A percentile compares a stretch with the other conserved stretches of the same genome.
These are phyloP conservation scores for Leucogyrophana mollusca DNA, from an alignment of 768 basidiomycete species.

Conservation along the genomic window DNA sequence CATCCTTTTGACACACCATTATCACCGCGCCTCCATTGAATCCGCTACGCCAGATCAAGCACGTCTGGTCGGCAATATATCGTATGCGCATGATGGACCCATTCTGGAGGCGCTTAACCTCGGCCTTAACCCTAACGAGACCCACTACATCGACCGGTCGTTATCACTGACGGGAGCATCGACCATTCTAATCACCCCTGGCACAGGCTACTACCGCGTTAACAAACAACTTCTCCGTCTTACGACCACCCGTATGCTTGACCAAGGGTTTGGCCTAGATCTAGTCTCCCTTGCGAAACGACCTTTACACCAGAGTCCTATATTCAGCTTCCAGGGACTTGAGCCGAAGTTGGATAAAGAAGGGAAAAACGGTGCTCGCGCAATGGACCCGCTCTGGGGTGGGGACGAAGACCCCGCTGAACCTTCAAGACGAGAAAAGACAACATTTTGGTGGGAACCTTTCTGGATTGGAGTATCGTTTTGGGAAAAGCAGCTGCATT, in stretches of 20 bases:
- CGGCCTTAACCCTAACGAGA: constrained; percentile 88
- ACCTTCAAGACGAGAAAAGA: constrained; percentile 39
- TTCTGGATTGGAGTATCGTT: constrained; percentile 82
- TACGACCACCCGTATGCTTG: constrained; percentile 91
- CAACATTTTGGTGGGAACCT: constrained; percentile 86
- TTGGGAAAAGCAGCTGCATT: constrained; percentile 86
- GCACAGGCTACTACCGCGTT: constrained; percentile 91
- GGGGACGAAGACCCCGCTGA: constrained; percentile 49
- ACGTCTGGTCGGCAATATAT: constrained; percentile 75
- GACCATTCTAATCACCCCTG: constrained; percentile 87
- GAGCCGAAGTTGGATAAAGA: constrained; percentile 57
- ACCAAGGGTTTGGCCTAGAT: constrained; percentile 89
- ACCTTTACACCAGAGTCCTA: constrained; percentile 89
- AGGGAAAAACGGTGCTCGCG: constrained; percentile 43
- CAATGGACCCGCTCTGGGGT: constrained; percentile 75
- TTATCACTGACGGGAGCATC: constrained; percentile 84
- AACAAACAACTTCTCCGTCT: constrained; percentile 86
- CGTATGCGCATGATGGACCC: constrained; percentile 90
- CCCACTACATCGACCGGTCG: constrained; percentile 94
- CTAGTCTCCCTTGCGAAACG: constrained; percentile 87
- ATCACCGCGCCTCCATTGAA: constrained; percentile 66
- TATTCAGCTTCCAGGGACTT: constrained; percentile 82
- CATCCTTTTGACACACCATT: constrained; percentile 87
- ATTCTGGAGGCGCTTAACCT: constrained; percentile 95
- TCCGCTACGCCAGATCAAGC: constrained; percentile 45